phyloP scores from a whole-genome alignment of 1,284 basidiomycete genomes.

The Cryptococcus sp. region DNA sequence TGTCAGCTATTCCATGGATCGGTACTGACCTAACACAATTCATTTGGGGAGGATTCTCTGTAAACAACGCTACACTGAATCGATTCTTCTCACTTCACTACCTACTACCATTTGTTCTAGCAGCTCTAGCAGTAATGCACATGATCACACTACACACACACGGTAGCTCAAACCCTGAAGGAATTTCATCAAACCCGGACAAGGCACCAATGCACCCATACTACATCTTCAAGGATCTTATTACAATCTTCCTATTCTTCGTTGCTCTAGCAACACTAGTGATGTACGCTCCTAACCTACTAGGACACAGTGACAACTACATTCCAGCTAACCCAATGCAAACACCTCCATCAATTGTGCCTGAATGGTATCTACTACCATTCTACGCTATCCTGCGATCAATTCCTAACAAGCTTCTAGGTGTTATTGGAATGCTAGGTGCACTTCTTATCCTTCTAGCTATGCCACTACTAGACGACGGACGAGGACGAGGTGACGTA shows the following conservation, averaged over 20 bases:
- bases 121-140: conserved; percentile 43
- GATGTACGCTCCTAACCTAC: conserved; percentile 11
- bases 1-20: conserved; percentile 29
- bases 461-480: conserved; percentile 41
- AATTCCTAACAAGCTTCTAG: conserved; percentile 41
- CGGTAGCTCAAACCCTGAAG: conserved; percentile 38
- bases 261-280: conserved; percentile 1
- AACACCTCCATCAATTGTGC: conserved; percentile 44
- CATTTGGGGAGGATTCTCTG: conserved; percentile 31
- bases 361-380: conserved; percentile 40
- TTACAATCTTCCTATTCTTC: conserved; percentile 41
- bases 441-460: conserved; percentile 39
- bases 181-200: too few species aligned
- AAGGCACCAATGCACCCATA: conserved; percentile 41
- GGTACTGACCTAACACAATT: conserved; percentile 27
- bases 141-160: conserved; percentile 42
- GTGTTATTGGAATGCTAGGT: conserved; percentile 35
- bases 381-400: conserved; percentile 42
- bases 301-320: conserved; percentile 40
- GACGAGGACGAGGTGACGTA: conserved; percentile 29
- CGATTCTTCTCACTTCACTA: conserved; percentile 49
- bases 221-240: conserved; percentile 46
- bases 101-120: conserved; percentile 43
- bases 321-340: conserved; percentile 43
- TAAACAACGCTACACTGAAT: conserved; percentile 47